Base-by-base conservation (phyloP, 495 filamentous ascomycete genomes). In the Hyaloscypha bicolor region DNA sequence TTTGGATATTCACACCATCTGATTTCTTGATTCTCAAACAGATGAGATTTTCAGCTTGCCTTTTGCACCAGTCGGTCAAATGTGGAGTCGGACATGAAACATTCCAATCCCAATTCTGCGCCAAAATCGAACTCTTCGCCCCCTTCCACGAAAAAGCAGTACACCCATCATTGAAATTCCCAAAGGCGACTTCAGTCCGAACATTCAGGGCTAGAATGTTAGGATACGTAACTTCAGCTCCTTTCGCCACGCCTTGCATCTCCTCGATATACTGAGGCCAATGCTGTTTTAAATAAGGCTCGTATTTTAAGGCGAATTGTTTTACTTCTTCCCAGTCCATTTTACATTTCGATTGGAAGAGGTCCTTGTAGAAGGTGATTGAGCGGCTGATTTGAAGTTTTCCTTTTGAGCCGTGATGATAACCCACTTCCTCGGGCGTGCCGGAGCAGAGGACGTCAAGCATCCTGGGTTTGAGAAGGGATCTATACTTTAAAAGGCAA, bases 31-130 rank as follows among this genome's bases (percentile, higher is more conserved):
- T 85, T 12, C 80, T 79, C 22, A 89, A 76, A 62, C 83, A 79
- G 14, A 83, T 81, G 14, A 86, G 74, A 62, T 90, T 89, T 57
- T 81, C 77, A 35, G 81, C 80, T 63, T 83, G 76, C 67, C 2
- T 25, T 25, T 69, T 53, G 6, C 16, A 33, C 35, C 25, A 25
- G 25, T 25, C 2, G 2, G 25, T 25, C 25, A 25, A 25, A 25
- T 25, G 25, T 25, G 25, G 25, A 25, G 25, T 25, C 25, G 25
- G 25, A 25, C 25, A 25, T 25, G 25, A 2, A 25, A 25, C 25
- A 55, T 77, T 76, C 82, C 85, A 87, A 68, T 91, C 89, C 89
- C 89, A 92, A 58, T 91, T 92, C 79, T 92, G 89, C 4, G 79
- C 82, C 21, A 90, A 75, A 22, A 84, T 81, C 19, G 77, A 77